Evolutionary conservation across 2,329 filamentous ascomycete genomes (phyloP).

Genomic region (Aspergillus terreus): DNA sequence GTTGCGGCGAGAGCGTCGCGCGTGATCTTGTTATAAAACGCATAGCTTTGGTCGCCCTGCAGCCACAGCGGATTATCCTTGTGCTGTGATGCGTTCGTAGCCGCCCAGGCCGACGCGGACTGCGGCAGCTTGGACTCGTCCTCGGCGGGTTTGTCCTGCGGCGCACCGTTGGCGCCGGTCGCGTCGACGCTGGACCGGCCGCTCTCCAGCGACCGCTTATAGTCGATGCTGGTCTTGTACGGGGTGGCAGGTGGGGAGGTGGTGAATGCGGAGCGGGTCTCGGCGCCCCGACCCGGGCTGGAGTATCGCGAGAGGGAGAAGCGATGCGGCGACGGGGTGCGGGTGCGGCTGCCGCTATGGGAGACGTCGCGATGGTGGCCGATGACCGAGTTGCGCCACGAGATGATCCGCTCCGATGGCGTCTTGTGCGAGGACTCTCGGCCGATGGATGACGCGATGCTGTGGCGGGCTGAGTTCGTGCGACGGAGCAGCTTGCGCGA

Average conservation of each 20-base stretch:
- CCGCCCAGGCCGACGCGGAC: constrained; percentile 21
- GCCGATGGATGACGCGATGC: constrained; percentile 45
- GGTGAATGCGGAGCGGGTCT: constrained; percentile 24
- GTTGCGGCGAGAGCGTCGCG: constrained; percentile 36
- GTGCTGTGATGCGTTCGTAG: constrained; percentile 14
- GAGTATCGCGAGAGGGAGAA: constrained; percentile 23
- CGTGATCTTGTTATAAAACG: constrained; percentile 50
- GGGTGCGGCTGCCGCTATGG: constrained; percentile 28
- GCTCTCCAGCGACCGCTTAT: constrained; percentile 21
- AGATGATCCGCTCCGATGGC: constrained; percentile 73
- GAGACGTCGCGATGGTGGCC: constrained; percentile 49
- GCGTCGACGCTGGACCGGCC: constrained; percentile 14
- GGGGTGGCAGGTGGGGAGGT: constrained; percentile 26
- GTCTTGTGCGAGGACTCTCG: constrained; percentile 44
- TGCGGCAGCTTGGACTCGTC: constrained; percentile 8
- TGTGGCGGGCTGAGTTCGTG: constrained; percentile 55
- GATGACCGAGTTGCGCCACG: constrained; percentile 73
- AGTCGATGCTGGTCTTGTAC: constrained; percentile 15
- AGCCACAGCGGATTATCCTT: constrained; percentile 46
- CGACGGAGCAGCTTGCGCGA: constrained; percentile 61
- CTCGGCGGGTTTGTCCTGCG: neutral
- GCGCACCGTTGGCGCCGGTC: constrained; percentile 7
- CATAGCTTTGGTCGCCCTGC: constrained; percentile 49
- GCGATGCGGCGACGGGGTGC: constrained; percentile 50
- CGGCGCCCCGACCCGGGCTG: constrained; percentile 19